Evolutionary conservation across 2,329 filamentous ascomycete species (phyloP), one percentile per base, ranked within the genome.

Genomic region (Pseudogymnoascus sp.): DNA sequence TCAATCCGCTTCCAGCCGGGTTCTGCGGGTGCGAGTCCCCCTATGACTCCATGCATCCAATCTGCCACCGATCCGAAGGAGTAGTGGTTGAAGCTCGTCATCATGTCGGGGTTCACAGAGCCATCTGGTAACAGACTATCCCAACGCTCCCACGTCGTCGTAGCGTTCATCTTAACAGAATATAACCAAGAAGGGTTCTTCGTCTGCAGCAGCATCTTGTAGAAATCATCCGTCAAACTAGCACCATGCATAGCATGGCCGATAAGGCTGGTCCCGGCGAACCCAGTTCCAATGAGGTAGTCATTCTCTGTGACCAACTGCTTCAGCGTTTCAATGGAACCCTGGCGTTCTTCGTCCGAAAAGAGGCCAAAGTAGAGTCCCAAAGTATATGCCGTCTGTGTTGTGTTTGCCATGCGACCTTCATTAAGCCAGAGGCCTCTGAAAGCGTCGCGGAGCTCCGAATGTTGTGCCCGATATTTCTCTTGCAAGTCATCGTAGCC

Each of bases 1-100:
- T 40, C 38, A 40, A 40, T 40, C 1, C 37, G 64, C 62, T 71
- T 70, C 71, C 72, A 73, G 1, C 70, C 72, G 7, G 71, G 67
- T 26, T 68, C 67, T 0, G 66, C 63, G 4, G 67, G 66, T 10
- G 65, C 66, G 3, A 74, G 65, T 3, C 72, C 73, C 3, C 70
- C 73, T n/a, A 74, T 65, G 7, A 68, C 69, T 62, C 69, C 65
- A 63, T 76, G 72, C 40, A 76, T 68, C 71, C 74, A 77, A 38
- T 72, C 68, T 3, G 71, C 74, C 29, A 76, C 72, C 17, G 72
- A 71, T 6, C 74, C 74, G 6, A 76, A 70, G 2, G 75, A 72
- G 50, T 75, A 76, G 61, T 76, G 74, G 59, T 77, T 74, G 59
- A 74, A 72, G 21, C 71, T 74, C 0, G 73, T 76, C 75, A 76